A percentile compares a stretch with the other conserved stretches of the same genome.
These are phyloP conservation scores for Eutrema heterophyllum DNA, from an alignment of 345 rosid species.

Conservation along the genomic window DNA sequence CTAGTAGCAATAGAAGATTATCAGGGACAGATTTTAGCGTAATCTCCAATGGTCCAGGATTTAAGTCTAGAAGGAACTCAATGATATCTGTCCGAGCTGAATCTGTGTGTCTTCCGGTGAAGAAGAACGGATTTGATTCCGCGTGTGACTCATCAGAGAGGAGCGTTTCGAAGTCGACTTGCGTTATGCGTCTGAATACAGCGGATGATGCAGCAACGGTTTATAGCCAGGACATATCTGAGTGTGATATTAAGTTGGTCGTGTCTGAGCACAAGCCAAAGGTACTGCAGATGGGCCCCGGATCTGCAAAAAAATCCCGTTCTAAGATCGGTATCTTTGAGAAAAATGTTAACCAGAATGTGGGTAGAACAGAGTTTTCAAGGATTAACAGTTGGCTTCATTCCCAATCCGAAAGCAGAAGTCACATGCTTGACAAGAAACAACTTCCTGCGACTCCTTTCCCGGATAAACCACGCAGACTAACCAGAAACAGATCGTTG, in stretches of 20 bases:
- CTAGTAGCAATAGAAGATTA: slow-evolving; percentile 54
- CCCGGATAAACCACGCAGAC: slow-evolving; percentile 22
- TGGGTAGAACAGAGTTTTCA: slow-evolving; percentile 24
- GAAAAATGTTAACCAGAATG: slow-evolving; percentile 11
- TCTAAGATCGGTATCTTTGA: slow-evolving; percentile 14
- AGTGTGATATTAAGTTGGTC: slow-evolving; percentile 43
- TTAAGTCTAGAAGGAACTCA: slow-evolving; percentile 33
- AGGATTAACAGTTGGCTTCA: slow-evolving; percentile 48
- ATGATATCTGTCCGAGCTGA: slow-evolving; percentile 46
- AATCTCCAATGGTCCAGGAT: slow-evolving; percentile 20
- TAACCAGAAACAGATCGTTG: not conserved
- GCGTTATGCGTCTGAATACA: slow-evolving; percentile 32
- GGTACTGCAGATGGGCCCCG: not conserved
- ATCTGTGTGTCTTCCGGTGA: slow-evolving; percentile 50
- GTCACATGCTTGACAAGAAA: slow-evolving; percentile 31
- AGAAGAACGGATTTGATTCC: slow-evolving; percentile 28
- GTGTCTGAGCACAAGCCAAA: slow-evolving; percentile 31
- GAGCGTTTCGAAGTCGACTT: slow-evolving; percentile 53
- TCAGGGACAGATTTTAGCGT: slow-evolving; percentile 35
- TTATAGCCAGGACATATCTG: slow-evolving; percentile 52
- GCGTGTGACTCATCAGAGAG: slow-evolving; percentile 39
- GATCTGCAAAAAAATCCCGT: slow-evolving; percentile 9
- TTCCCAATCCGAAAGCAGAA: slow-evolving; percentile 29
- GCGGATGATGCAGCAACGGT: slow-evolving; percentile 52
- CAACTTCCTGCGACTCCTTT: slow-evolving; percentile 34